Base-by-base conservation (phyloP, 305 asterid species). In the Solanum hybrid region DNA sequence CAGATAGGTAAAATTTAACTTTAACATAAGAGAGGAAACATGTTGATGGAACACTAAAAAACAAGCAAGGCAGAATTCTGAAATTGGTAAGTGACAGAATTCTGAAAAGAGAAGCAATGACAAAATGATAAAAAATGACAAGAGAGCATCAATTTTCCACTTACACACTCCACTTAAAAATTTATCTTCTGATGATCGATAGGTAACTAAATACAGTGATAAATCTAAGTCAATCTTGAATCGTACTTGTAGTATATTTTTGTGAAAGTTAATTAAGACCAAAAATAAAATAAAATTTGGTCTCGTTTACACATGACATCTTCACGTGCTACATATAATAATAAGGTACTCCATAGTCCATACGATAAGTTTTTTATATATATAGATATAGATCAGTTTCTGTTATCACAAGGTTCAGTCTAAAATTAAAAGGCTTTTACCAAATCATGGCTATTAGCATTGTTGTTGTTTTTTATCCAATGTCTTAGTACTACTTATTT, bases 101-200 rank as follows among this genome's bases (percentile, higher is more conserved):
- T 5, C 89, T 88, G 85, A 88, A 39, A 20, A 29, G 36, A 36
- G 73, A 78, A 73, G 26, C 76, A 41, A 76, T 78, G 72, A 76
- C 83, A 88, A 26, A 22, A 22, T 79, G 87, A 80, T 88, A 51
- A 78, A 88, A 37, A 77, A 45, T 32, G 73, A 26, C 5, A 45
- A 72, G 73, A 20, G 86, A 88, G 76, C 34, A 41, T 41, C 75
- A 41, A n/a, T 45, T 45, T 57, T 26, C 33, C 57, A 88, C 34
- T 88, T n/a, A 34, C 75, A 88, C 90, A 88, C 90, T 78, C 77
- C 33, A 88, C 31, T 36, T 31, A 13, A 78, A 77, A 77, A 77
- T 29, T 29, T 34, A 26, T 88, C 2, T 45, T 24, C 3, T 83
- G 39, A 29, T 83, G 7, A 83, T 70, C 31, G 7, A 70, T 45